These are phyloP conservation scores for Eurotiales sp. DNA, from an alignment of 2,329 filamentous ascomycete species.

Conservation along the genomic window DNA sequence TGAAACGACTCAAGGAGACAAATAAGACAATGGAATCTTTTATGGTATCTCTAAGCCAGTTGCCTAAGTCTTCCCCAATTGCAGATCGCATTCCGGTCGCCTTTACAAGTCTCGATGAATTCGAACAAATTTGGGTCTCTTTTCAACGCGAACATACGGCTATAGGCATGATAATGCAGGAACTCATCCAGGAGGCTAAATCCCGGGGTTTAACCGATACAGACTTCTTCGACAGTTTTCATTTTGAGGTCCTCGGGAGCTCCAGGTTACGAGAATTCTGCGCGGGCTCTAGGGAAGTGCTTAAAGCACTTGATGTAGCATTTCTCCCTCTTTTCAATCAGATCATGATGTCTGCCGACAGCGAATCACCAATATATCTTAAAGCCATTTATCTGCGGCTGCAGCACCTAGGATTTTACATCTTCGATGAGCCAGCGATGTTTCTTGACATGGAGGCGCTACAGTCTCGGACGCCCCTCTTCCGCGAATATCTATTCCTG, in stretches of 20 bases:
- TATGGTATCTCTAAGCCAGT: slow-evolving; percentile 1
- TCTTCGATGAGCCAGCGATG: slow-evolving; percentile 3
- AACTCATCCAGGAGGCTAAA: slow-evolving; percentile 3
- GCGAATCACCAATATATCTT: slow-evolving; percentile 1
- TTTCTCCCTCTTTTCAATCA: slow-evolving; percentile 6
- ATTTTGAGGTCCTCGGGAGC: slow-evolving; percentile 1
- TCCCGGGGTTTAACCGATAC: background rate
- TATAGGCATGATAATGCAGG: background rate
- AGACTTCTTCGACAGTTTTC: background rate
- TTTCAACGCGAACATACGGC: slow-evolving; percentile 7
- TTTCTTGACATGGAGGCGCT: slow-evolving; percentile 6
- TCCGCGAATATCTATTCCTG: slow-evolving; percentile 7
- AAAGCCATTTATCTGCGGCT: slow-evolving; percentile 4
- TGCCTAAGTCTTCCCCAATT: background rate
- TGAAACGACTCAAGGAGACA: background rate
- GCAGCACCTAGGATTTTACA: slow-evolving; percentile 4
- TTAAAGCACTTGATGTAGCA: slow-evolving; percentile 4
- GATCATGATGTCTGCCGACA: slow-evolving; percentile 4
- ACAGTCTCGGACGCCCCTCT: background rate
- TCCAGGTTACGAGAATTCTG: slow-evolving; percentile 1
- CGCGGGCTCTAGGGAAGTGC: slow-evolving; percentile 1
- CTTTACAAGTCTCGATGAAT: slow-evolving; percentile 7
- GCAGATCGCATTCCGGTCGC: background rate
- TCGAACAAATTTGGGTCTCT: slow-evolving; percentile 4
- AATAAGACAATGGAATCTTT: slow-evolving; percentile 9